Conservation (phyloP, 495 filamentous ascomycete genomes). For the Neurospora tetraspora region DNA sequence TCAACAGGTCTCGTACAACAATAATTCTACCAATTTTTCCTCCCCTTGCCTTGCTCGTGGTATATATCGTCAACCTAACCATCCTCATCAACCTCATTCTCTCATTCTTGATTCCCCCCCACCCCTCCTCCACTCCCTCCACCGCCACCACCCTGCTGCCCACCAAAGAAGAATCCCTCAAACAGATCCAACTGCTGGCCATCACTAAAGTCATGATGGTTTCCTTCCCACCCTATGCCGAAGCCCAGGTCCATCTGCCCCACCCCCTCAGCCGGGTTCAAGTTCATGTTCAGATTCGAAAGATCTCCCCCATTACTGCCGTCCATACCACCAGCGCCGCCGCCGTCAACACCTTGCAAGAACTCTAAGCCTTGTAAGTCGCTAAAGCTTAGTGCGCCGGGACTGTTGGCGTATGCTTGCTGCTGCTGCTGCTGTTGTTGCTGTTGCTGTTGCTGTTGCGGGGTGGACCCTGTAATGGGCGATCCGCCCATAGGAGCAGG, state of each 20-base stretch:
- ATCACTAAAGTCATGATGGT: slow-evolving; percentile 73
- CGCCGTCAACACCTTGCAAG: slow-evolving; percentile 22
- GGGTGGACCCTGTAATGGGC: slow-evolving; percentile 6
- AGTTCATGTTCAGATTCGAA: neutral
- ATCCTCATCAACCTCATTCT: neutral
- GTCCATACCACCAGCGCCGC: slow-evolving; percentile 3
- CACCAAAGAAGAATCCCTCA: slow-evolving; percentile 88
- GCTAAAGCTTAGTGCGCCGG: slow-evolving; percentile 20
- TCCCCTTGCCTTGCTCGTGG: neutral
- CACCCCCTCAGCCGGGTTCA: neutral
- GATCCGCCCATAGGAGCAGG: neutral
- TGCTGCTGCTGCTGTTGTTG: slow-evolving; percentile 9
- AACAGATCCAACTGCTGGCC: slow-evolving; percentile 74
- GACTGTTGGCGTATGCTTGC: slow-evolving; percentile 4
- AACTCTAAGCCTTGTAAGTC: slow-evolving; percentile 40
- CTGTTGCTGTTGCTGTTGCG: neutral
- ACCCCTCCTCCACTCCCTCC: neutral
- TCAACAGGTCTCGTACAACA: neutral
- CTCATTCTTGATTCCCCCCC: neutral
- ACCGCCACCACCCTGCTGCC: slow-evolving; percentile 23
- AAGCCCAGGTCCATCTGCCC: slow-evolving; percentile 59
- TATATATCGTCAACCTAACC: neutral
- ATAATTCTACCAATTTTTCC: neutral
- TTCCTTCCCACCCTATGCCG: slow-evolving; percentile 57
- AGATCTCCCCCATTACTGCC: slow-evolving; percentile 21